These are phyloP conservation scores for Xylariaceae sp. DNA, from an alignment of 2,329 filamentous ascomycete genomes.

Conservation along the genomic window DNA sequence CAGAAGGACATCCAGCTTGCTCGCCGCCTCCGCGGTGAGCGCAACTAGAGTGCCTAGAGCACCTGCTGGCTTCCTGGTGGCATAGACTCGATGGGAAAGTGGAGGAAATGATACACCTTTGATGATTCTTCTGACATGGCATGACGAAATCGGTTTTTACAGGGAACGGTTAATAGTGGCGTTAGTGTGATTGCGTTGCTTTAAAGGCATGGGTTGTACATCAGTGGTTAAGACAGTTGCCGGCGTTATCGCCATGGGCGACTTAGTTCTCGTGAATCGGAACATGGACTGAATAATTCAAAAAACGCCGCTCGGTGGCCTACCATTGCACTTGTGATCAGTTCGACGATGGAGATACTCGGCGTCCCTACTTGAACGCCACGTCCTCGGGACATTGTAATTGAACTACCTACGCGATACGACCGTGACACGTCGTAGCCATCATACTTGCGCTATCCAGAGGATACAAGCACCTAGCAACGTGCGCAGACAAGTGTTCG, in stretches of 20 bases:
- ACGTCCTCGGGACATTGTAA: no score
- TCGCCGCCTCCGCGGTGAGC: constrained; percentile 89
- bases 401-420: no score
- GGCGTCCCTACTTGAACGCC: no score
- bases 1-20: constrained; percentile 95
- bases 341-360: no score
- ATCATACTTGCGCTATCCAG: no score
- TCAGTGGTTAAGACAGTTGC: constrained; percentile 35
- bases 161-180: constrained; percentile 40
- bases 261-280: constrained; percentile 37
- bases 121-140: constrained; percentile 40
- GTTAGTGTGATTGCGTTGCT: constrained; percentile 40
- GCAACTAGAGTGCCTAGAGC: constrained; percentile 57
- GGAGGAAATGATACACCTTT: constrained; percentile 31
- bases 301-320: no score
- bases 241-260: constrained; percentile 25
- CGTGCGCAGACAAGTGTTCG: no score
- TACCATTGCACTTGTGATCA: no score
- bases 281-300: constrained; percentile 28
- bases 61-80: constrained; percentile 16
- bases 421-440: no score
- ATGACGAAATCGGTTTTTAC: constrained; percentile 39
- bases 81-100: constrained; percentile 23
- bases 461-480: no score
- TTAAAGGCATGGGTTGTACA: constrained; percentile 40